Conservation (phyloP, 2,329 filamentous ascomycete genomes). For the Sporothrix schenckii region DNA sequence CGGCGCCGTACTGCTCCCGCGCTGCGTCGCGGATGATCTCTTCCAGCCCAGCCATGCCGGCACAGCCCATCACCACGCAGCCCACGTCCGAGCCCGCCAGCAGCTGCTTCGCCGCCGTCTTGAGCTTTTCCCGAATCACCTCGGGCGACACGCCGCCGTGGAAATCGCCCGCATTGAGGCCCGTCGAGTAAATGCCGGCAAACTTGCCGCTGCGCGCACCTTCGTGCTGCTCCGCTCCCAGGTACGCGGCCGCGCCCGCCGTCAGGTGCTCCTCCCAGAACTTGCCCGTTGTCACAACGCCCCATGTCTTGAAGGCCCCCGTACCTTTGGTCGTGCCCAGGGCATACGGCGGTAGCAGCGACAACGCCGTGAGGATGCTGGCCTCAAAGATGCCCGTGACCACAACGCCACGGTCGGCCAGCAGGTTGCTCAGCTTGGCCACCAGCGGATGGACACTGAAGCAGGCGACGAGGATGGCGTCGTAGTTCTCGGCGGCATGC, state of each 20-base stretch:
- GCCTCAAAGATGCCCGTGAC: conserved; percentile 89
- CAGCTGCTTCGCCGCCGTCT: conserved; percentile 68
- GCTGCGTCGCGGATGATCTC: conserved; percentile 72
- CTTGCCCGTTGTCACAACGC: conserved; percentile 84
- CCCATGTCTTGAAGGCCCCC: conserved; percentile 58
- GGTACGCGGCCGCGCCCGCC: conserved; percentile 64
- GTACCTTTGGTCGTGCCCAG: conserved; percentile 16
- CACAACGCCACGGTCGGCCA: conserved; percentile 45
- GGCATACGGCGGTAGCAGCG: conserved; percentile 48
- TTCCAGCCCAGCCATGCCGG: conserved; percentile 87
- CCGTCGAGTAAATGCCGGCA: conserved; percentile 79
- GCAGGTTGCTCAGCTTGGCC: conserved; percentile 51
- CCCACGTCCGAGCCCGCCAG: conserved; percentile 60
- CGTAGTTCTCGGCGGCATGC: conserved; percentile 52
- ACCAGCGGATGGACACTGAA: conserved; percentile 85
- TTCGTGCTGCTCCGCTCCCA: conserved; percentile 53
- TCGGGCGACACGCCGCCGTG: conserved; percentile 68
- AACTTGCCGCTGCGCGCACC: conserved; percentile 56
- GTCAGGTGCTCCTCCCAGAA: conserved; percentile 78
- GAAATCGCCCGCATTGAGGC: conserved; percentile 76
- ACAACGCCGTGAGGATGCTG: conserved; percentile 67
- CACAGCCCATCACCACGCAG: conserved; percentile 83
- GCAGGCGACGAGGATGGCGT: conserved; percentile 85
- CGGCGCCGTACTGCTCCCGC: conserved; percentile 63
- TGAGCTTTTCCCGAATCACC: conserved; percentile 67